These are phyloP conservation scores for Acrodontium crateriforme DNA, from an alignment of 2,329 filamentous ascomycete genomes.

Conservation along the genomic window DNA sequence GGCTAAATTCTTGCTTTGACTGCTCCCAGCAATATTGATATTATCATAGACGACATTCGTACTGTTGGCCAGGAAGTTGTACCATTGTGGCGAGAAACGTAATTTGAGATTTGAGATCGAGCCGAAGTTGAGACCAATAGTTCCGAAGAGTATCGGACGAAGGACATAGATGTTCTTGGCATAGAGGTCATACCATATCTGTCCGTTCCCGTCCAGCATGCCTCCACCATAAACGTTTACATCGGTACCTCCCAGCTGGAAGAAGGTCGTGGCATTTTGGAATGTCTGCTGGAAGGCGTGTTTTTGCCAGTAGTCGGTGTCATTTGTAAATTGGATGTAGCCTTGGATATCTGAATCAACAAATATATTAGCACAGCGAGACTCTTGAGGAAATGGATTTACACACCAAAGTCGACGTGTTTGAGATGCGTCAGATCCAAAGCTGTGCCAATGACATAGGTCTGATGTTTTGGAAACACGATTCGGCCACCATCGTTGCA, in stretches of 20 bases:
- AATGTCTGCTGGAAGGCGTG: constrained; percentile 50
- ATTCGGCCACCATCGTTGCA: constrained; percentile 53
- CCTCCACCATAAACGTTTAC: constrained; percentile 56
- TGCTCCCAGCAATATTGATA: constrained; percentile 45
- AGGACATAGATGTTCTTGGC: constrained; percentile 43
- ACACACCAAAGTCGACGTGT: constrained; percentile 45
- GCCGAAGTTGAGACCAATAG: constrained; percentile 43
- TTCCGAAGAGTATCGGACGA: constrained; percentile 44
- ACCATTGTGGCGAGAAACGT: constrained; percentile 48
- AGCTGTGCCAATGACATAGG: constrained; percentile 50
- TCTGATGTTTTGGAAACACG: constrained; percentile 40
- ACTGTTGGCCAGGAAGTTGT: constrained; percentile 53
- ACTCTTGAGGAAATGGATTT: background rate
- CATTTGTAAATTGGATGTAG: constrained; percentile 48
- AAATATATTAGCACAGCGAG: too few relatives aligned
- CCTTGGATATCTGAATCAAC: constrained; percentile 40
- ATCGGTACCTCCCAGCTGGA: constrained; percentile 50
- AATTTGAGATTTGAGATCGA: constrained; percentile 47
- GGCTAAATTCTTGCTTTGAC: constrained; percentile 38
- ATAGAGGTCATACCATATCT: constrained; percentile 52
- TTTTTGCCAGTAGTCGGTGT: constrained; percentile 55
- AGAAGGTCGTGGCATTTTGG: constrained; percentile 55
- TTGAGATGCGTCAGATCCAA: constrained; percentile 52
- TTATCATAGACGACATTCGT: constrained; percentile 50
- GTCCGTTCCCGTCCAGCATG: constrained; percentile 49